These are phyloP conservation scores for Cytospora piceicola DNA, from an alignment of 2,329 filamentous ascomycete genomes.

Conservation along the genomic window DNA sequence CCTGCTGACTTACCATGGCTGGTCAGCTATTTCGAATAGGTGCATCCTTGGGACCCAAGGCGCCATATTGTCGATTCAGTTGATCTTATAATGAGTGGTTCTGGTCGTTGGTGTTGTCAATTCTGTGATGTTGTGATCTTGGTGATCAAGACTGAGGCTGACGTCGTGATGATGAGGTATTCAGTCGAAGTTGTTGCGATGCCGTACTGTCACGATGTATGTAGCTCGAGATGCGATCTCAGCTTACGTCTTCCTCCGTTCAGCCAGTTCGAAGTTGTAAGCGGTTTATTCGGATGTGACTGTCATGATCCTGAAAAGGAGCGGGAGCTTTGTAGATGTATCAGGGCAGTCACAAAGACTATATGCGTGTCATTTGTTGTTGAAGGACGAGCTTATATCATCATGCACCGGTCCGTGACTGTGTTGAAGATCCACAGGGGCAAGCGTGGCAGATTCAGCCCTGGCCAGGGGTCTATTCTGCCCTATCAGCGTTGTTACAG, in stretches of 20 bases:
- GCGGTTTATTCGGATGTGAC: no score
- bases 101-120: neutral
- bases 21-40: conserved; percentile 70
- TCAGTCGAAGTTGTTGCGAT: neutral
- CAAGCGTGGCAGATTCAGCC: neutral
- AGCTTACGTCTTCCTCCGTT: no score
- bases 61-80: conserved; percentile 43
- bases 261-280: no score
- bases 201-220: neutral
- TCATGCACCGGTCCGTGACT: neutral
- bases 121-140: neutral
- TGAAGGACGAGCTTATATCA: neutral
- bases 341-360: no score
- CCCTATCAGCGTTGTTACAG: neutral
- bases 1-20: conserved; percentile 57
- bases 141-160: neutral
- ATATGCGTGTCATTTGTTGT: no score
- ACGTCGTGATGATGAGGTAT: neutral
- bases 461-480: neutral
- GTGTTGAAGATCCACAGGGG: neutral
- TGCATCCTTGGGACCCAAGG: conserved; percentile 62
- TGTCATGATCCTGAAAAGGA: no score
- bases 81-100: neutral
- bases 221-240: neutral
- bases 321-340: no score